Conservation (phyloP, 2,329 filamentous ascomycete species). For the Fusarium setosum region DNA sequence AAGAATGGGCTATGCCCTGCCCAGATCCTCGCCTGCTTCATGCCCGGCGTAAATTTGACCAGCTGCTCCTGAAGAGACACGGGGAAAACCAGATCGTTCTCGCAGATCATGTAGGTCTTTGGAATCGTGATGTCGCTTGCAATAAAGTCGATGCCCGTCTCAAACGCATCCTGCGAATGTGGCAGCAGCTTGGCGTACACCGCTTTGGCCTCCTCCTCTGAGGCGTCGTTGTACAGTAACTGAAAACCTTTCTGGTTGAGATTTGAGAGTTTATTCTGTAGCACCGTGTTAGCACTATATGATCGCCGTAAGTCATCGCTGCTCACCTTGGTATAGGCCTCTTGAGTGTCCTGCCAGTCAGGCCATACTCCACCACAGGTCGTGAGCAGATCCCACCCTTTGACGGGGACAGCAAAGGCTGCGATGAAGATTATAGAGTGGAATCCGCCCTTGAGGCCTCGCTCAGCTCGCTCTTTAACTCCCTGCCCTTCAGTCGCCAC, state of each 20-base stretch:
- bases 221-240: background rate
- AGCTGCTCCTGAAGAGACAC: conserved; percentile 8
- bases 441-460: conserved; percentile 10
- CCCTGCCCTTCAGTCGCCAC: conserved; percentile 7
- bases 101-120: conserved; percentile 18
- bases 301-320: background rate
- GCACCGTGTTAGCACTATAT: background rate
- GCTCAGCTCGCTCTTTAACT: background rate
- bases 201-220: background rate
- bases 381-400: conserved; percentile 19
- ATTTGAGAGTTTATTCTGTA: background rate
- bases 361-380: conserved; percentile 15
- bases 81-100: conserved; percentile 3
- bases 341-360: background rate
- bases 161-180: conserved; percentile 22
- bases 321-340: conserved; percentile 13
- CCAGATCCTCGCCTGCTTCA: conserved; percentile 3
- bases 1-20: conserved; percentile 20
- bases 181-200: conserved; percentile 2
- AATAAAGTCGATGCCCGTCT: conserved; percentile 18
- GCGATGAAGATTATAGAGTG: conserved; percentile 10
- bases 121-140: conserved; percentile 7
- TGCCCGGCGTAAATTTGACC: conserved; percentile 2
- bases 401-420: conserved; percentile 20
- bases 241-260: background rate